Evolutionary conservation across 2,329 filamentous ascomycete genomes (phyloP).

Genomic region (Zymoseptoria ardabiliae): DNA sequence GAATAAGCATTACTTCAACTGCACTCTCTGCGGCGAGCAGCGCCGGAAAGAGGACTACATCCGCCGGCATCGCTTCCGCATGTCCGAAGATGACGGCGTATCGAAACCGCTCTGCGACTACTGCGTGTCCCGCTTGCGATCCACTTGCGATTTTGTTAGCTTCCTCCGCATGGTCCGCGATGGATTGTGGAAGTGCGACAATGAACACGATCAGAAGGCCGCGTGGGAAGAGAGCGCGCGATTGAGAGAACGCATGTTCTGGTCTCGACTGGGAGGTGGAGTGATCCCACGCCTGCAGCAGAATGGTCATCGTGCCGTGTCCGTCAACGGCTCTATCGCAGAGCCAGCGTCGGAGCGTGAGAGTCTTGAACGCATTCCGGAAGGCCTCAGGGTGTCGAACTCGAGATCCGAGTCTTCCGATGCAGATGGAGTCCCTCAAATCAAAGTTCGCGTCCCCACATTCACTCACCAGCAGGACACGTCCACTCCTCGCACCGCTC

Average conservation of each 20-base stretch:
- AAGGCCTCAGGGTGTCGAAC: slow-evolving; percentile 3
- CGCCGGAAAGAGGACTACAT: slow-evolving; percentile 64
- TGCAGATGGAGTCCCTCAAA: slow-evolving; percentile 1
- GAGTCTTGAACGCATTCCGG: slow-evolving; percentile 18
- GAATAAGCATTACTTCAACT: slow-evolving; percentile 57
- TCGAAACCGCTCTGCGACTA: slow-evolving; percentile 85
- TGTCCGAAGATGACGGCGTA: slow-evolving; percentile 76
- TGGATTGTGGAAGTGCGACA: slow-evolving; percentile 80
- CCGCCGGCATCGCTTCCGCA: slow-evolving; percentile 80
- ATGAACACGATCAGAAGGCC: slow-evolving; percentile 72
- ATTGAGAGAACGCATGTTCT: slow-evolving; percentile 92
- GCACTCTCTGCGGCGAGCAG: slow-evolving; percentile 80
- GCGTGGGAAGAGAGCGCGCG: slow-evolving; percentile 94
- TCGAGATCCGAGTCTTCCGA: slow-evolving; percentile 3
- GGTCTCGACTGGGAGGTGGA: slow-evolving; percentile 85
- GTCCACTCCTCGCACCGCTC: neutral
- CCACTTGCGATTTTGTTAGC: slow-evolving; percentile 85
- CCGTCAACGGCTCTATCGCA: slow-evolving; percentile 5
- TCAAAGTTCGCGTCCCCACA: neutral
- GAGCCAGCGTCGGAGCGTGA: slow-evolving; percentile 8
- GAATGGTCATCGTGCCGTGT: slow-evolving; percentile 8
- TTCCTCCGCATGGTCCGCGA: slow-evolving; percentile 89
- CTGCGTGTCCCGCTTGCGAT: slow-evolving; percentile 74
- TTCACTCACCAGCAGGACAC: slow-evolving; percentile 3
- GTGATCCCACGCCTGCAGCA: slow-evolving; percentile 59